These are phyloP conservation scores for Phanerochaete sordida DNA, from an alignment of 768 basidiomycete genomes.

Conservation along the genomic window DNA sequence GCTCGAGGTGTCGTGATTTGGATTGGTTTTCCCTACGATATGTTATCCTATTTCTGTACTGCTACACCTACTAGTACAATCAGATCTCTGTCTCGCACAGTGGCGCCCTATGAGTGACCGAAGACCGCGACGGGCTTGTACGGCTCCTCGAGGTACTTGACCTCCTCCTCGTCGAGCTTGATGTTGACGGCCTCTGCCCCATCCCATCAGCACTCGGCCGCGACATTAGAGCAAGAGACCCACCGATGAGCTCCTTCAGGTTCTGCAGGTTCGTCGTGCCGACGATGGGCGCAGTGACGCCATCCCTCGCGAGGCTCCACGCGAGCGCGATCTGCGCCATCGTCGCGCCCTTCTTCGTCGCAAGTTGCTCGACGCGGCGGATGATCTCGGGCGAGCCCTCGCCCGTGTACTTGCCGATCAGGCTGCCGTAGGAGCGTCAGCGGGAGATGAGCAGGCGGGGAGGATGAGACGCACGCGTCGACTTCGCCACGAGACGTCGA, in stretches of 20 bases:
- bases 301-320: conserved; percentile 30
- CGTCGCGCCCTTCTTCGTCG: conserved; percentile 33
- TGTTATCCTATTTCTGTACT: not conserved
- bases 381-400: conserved; percentile 5
- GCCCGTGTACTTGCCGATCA: conserved; percentile 3
- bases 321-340: conserved; percentile 42
- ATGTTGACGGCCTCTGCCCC: conserved; percentile 40
- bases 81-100: not conserved
- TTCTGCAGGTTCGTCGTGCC: conserved; percentile 36
- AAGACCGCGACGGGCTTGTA: conserved; percentile 41
- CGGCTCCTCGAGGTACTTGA: conserved; percentile 51
- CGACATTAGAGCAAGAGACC: not conserved
- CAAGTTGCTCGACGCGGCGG: conserved; percentile 32
- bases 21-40: no score
- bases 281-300: conserved; percentile 37
- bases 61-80: not conserved
- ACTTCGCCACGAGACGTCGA: conserved; percentile 13
- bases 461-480: conserved; percentile 9
- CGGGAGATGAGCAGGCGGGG: not conserved
- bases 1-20: not conserved
- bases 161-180: conserved; percentile 51
- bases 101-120: not conserved
- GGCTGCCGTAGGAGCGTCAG: not conserved
- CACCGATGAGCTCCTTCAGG: conserved; percentile 37
- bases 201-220: not conserved